These are phyloP conservation scores for Cladosporium sp. DNA, from an alignment of 2,329 filamentous ascomycete species.

Conservation along the genomic window DNA sequence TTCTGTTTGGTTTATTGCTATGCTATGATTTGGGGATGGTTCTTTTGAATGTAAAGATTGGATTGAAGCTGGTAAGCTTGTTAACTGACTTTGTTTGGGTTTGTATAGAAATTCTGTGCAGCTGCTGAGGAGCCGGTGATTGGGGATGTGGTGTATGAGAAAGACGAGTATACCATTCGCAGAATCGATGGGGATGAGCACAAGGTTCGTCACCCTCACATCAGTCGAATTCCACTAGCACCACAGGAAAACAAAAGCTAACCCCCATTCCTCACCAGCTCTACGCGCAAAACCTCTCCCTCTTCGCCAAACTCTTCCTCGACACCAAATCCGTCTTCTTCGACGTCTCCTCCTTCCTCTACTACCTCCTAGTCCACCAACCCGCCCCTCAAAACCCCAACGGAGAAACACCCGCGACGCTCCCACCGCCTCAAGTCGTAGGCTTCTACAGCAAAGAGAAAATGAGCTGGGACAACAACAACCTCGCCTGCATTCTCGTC, in stretches of 20 bases:
- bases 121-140: constrained; percentile 47
- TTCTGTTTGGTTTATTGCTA: background rate
- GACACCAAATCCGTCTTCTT: constrained; percentile 99
- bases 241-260: background rate
- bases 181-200: constrained; percentile 88
- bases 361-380: constrained; percentile 77
- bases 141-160: constrained; percentile 70
- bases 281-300: constrained; percentile 90
- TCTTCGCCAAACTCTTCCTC: constrained; percentile 95
- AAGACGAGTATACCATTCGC: constrained; percentile 80
- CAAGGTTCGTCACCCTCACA: constrained; percentile 38
- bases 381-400: constrained; percentile 33
- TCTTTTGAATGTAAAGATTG: background rate
- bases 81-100: background rate
- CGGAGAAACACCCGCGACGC: background rate
- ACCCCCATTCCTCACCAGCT: constrained; percentile 41
- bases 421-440: constrained; percentile 54
- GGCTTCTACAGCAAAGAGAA: constrained; percentile 99
- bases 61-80: background rate
- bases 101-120: constrained; percentile 39
- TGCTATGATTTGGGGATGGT: no score
- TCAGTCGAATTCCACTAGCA: no score
- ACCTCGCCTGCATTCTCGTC: constrained; percentile 89
- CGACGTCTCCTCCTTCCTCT: constrained; percentile 89
- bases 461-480: constrained; percentile 98